Evolutionary conservation across 2,329 filamentous ascomycete species (phyloP), one percentile per base, ranked within the genome.

Genomic region (Fusarium chlamydosporum): DNA sequence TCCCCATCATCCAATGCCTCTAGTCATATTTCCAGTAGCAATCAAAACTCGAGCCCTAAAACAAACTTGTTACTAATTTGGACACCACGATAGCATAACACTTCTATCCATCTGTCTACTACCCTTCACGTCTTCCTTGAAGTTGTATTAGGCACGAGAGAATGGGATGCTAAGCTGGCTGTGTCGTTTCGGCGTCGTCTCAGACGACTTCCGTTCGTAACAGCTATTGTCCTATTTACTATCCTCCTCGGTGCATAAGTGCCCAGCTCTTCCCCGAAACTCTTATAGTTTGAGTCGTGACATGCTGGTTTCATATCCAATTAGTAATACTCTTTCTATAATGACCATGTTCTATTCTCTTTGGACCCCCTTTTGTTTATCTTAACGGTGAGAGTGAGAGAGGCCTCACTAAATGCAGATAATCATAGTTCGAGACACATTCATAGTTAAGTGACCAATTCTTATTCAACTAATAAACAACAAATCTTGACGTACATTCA

Each of bases 41-140:
- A 84, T 70, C n/a, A 79, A 73, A 29, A 80, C 76, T 16, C 76
- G 77, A 45, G 71, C 2, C 9, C 6, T 4, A 26, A 1, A 15
- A 23, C 1, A 3, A 16, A 7, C 16, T 27, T 42, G 23, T 11
- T 12, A 11, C 26, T 7, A 16, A 27, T 15, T 11, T 42, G 13
- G 40, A 26, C 20, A 42, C 11, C 4, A 23, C 38, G 20, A 41
- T 15, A 41, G 8, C 3, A 43, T n/a, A 9, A 27, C 23, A 16
- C 23, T n/a, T 27, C 23, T 2, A n/a, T n/a, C 12, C 10, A 18
- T 27, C n/a, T n/a, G 16, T 23, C 23, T n/a, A 27, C 12, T 11
- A 35, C 6, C 16, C 16, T 37, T 50, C 20, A 37, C 23, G n/a
- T 43, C 10, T 29, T 16, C 41, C 10, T 29, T 7, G 3, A 18